These are phyloP conservation scores for Laguncularia racemosa DNA, from an alignment of 345 rosid species.

Conservation along the genomic window DNA sequence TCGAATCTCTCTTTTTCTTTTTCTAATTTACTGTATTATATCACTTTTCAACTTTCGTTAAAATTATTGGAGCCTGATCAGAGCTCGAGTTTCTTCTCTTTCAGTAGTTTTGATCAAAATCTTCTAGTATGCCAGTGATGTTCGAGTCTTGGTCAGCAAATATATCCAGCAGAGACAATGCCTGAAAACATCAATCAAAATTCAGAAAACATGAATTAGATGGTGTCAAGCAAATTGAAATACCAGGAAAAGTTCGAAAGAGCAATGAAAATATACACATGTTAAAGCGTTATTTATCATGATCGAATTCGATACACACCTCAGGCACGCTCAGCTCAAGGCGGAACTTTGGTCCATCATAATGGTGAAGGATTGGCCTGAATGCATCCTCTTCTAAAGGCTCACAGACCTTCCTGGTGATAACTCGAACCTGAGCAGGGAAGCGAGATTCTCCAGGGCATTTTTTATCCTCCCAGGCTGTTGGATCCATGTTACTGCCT, in stretches of 20 bases:
- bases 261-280: neutral
- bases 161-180: constrained; percentile 80
- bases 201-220: neutral
- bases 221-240: neutral
- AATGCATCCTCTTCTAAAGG: constrained; percentile 97
- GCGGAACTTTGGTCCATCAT: constrained; percentile 98
- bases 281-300: no score
- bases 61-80: no score
- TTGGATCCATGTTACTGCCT: constrained; percentile 90
- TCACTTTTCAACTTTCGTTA: no score
- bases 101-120: neutral
- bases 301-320: constrained; percentile 28
- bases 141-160: constrained; percentile 43
- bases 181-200: constrained; percentile 36
- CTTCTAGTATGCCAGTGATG: constrained; percentile 9
- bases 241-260: neutral
- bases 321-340: constrained; percentile 90
- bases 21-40: no score
- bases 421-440: constrained; percentile 94
- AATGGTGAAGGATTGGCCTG: constrained; percentile 96
- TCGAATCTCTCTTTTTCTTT: no score
- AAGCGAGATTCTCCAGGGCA: constrained; percentile 87
- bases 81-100: neutral
- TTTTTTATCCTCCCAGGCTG: constrained; percentile 96
- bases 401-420: constrained; percentile 73